Base-by-base conservation (phyloP, 768 basidiomycete species). In the Leccinum aurantiacum region DNA sequence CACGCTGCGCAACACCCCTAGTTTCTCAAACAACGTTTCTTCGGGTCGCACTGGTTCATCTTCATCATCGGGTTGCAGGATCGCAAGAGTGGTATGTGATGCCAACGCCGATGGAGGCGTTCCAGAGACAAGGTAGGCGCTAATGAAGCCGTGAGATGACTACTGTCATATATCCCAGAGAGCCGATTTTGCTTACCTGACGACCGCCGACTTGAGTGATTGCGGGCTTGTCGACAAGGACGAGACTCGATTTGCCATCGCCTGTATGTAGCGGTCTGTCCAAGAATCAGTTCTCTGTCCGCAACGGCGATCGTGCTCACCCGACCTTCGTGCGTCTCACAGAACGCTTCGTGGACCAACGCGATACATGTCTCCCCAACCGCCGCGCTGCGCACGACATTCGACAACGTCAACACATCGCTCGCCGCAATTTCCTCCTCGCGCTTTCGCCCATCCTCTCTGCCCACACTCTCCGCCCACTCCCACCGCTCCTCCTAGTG, bases 281-380 rank as follows among this genome's bases (percentile, higher is more conserved):
- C 13, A 8, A 17, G 35, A 6, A 3, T 60, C 13, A 53, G 54
- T 27, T 44, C 17, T 14, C 19, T 6, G 4, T 24, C 24, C 27
- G 2, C 5, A 0, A 11, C 1, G 2, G 15, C 17, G 24, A n/a
- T 15, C 4, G 2, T 0, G 0, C 4, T 0, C 49, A 22, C 10
- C 47, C 15, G 61, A 91, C 90, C 91, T 63, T 86, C 84, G 59
- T 87, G 87, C 2, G 74, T 72, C 60, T 88, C 89, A 48, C 84
- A 80, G 78, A 96, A 95, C 1, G 91, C 86, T 57, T 95, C 91
- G 24, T 24, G 24, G 24, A 93, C 81, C 15, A 98, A 70, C 64
- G 94, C 93, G 35, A 89, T 75, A 56, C 91, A 88, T 0, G 82
- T 75, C 58, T 90, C 89, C 62, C 84, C 80, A 1, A 86, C 87